These are phyloP conservation scores for Helotiales sp. DNA, from an alignment of 2,329 filamentous ascomycete species.

Conservation along the genomic window DNA sequence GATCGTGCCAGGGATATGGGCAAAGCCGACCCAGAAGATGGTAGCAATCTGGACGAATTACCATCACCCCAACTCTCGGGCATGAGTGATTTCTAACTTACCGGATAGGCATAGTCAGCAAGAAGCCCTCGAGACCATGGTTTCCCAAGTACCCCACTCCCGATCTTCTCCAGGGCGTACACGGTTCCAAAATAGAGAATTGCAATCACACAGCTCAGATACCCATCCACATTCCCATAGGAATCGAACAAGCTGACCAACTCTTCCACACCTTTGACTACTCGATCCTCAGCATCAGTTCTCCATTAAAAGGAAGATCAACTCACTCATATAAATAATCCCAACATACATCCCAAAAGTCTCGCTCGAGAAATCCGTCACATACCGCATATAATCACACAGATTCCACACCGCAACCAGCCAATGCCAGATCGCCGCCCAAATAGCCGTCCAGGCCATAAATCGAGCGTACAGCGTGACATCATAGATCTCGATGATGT, in stretches of 20 bases:
- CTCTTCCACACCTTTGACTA: slow-evolving; percentile 20
- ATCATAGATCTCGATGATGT: slow-evolving; percentile 57
- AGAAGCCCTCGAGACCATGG: slow-evolving; percentile 15
- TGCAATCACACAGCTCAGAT: slow-evolving; percentile 17
- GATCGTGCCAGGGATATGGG: slow-evolving; percentile 16
- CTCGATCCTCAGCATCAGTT: neutral
- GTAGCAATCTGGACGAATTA: neutral
- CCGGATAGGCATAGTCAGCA: slow-evolving; percentile 18
- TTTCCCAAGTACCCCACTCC: slow-evolving; percentile 5
- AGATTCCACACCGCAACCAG: slow-evolving; percentile 56
- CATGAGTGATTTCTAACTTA: neutral
- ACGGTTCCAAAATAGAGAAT: slow-evolving; percentile 18
- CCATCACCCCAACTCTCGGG: too few species aligned
- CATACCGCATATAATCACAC: slow-evolving; percentile 63
- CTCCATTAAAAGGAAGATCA: neutral
- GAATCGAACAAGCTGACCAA: slow-evolving; percentile 15
- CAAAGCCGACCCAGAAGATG: slow-evolving; percentile 19
- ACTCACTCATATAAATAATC: slow-evolving; percentile 21
- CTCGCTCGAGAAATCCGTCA: slow-evolving; percentile 49
- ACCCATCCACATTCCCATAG: slow-evolving; percentile 15
- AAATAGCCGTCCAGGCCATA: slow-evolving; percentile 54
- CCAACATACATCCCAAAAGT: slow-evolving; percentile 21
- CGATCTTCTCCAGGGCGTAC: slow-evolving; percentile 14
- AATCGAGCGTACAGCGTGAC: slow-evolving; percentile 57
- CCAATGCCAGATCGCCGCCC: slow-evolving; percentile 61